Evolutionary conservation across 2,329 filamentous ascomycete species (phyloP), one percentile per base, ranked within the genome.

Genomic region (Pseudogymnoascus pannorum): DNA sequence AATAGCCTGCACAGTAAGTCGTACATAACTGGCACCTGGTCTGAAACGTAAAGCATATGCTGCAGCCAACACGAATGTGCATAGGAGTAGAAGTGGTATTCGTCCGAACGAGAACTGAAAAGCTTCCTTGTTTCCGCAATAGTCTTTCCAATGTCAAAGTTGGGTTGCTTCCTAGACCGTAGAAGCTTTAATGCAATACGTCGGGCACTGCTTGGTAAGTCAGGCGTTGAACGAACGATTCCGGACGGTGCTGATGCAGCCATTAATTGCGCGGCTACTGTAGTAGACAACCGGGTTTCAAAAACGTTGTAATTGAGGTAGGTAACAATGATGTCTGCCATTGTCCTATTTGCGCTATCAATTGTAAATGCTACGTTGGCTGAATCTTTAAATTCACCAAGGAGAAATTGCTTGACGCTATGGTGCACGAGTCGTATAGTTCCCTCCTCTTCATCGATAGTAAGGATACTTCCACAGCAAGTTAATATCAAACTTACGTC

Each of bases 401-500:
- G 59, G 1, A 75, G 64, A 40, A 72, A 76, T 44, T 74, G 70
- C 58, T 67, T 72, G 9, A 74, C 68, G 5, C 73, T 76, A 5
- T 73, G 70, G 26, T 76, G 74, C 4, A 75, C 63, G 0, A 75
- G 64, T 3, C 68, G 66, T 5, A 75, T 65, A 0, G 72, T 63
- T 2, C 58, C 35, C 9, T 70, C 66, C 22, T 76, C 74, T 61
- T 76, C 74, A 5, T 75, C 73, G 0, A 75, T 51, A 4, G 65
- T 68, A 0, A 76, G 31, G 2, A 76, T 65, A 33, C 73, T 69
- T 16, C 74, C 73, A 18, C 74, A 76, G 35, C 65, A 72, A 12
- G 62, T 61, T 2, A 75, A 58, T 1, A 64, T 60, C 0, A 64
- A 58, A 26, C 66, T 61, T 0, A 74, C 64, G 14, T 72, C 62